phyloP scores from a whole-genome alignment of 2,329 filamentous ascomycete species.

The Nothopassalora personata region DNA sequence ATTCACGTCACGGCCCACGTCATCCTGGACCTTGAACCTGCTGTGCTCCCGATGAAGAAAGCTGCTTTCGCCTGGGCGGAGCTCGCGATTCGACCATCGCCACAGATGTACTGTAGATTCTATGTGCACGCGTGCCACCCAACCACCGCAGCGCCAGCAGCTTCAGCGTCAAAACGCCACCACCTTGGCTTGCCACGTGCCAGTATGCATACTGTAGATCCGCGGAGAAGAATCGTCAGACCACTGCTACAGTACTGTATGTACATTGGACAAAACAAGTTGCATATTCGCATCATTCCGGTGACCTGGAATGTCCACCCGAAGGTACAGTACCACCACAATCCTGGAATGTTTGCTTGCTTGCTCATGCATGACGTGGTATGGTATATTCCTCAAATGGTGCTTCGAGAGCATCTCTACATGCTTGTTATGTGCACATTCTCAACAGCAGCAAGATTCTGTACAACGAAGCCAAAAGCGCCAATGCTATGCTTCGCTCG shows the following conservation, averaged over 20 bases:
- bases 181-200: not conserved
- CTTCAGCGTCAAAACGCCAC: not conserved
- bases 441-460: not conserved
- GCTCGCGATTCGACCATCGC: not conserved
- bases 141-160: not conserved
- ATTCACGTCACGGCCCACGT: not conserved
- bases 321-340: not conserved
- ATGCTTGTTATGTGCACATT: not conserved
- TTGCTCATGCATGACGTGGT: too few relatives aligned
- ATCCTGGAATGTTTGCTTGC: not conserved
- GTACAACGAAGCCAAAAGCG: not conserved
- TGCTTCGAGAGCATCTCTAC: not conserved
- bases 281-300: not conserved
- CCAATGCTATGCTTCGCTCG: not conserved
- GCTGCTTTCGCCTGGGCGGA: not conserved
- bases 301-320: not conserved
- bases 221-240: not conserved
- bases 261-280: too few relatives aligned
- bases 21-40: not conserved
- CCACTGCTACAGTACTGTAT: too few relatives aligned
- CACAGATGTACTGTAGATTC: too few relatives aligned
- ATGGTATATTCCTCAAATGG: not conserved
- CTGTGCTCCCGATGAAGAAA: not conserved
- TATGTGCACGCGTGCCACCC: not conserved
- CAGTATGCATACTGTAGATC: not conserved